Conservation (phyloP, 2,329 filamentous ascomycete genomes). For the Alternaria sp. region DNA sequence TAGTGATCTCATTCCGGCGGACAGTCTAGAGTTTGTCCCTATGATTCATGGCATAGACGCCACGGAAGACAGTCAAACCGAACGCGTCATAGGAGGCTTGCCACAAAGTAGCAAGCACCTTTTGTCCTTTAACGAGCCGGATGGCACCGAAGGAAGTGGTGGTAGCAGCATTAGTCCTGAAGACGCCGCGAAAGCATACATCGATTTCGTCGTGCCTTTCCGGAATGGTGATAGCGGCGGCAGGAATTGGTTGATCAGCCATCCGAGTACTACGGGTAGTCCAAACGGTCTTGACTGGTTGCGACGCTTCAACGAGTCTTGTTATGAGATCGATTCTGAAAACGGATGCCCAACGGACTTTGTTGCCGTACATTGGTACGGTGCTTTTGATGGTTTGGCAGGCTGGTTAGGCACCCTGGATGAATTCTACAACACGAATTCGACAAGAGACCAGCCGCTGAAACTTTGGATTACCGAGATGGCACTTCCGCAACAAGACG, state of each 20-base stretch:
- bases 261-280: slow-evolving; percentile 74
- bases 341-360: slow-evolving; percentile 61
- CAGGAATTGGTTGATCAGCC: slow-evolving; percentile 69
- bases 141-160: slow-evolving; percentile 65
- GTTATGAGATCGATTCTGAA: slow-evolving; percentile 45
- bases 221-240: slow-evolving; percentile 57
- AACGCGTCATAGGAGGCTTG: slow-evolving; percentile 67
- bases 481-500: slow-evolving; percentile 66
- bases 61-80: slow-evolving; percentile 56
- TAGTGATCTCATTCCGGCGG: slow-evolving; percentile 60
- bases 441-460: slow-evolving; percentile 53
- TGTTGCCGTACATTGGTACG: slow-evolving; percentile 65
- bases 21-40: slow-evolving; percentile 75
- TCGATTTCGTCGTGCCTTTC: slow-evolving; percentile 75
- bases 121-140: slow-evolving; percentile 82
- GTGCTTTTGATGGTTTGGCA: slow-evolving; percentile 73
- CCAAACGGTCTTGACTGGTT: slow-evolving; percentile 73
- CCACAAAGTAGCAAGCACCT: slow-evolving; percentile 71
- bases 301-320: slow-evolving; percentile 70
- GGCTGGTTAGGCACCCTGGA: slow-evolving; percentile 70
- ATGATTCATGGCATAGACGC: slow-evolving; percentile 76
- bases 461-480: slow-evolving; percentile 83
- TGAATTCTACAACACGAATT: slow-evolving; percentile 60
- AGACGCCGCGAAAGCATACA: slow-evolving; percentile 74
- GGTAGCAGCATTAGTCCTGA: slow-evolving; percentile 71